A percentile compares a stretch with the other conserved stretches of the same genome.
Evolutionary conservation across 441 rosid species (phyloP).

Genomic region (Euphorbia corollata): DNA sequence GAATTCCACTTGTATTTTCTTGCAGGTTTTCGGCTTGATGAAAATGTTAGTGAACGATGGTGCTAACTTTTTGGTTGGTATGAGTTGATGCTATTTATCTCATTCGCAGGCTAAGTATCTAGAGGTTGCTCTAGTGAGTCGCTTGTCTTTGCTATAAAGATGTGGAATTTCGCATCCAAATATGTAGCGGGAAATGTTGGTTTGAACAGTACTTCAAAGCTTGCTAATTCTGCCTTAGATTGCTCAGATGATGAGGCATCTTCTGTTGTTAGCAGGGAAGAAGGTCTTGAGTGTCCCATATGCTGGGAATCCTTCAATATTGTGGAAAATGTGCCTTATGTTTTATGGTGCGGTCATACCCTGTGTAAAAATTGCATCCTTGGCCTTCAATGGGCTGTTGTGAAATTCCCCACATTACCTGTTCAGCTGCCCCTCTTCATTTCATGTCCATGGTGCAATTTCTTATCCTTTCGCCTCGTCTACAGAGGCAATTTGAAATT

Average conservation of each 20-base stretch:
- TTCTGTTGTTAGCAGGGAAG: slow-evolving; percentile 44
- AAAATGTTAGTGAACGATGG: not conserved
- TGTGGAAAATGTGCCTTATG: slow-evolving; percentile 78
- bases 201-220: slow-evolving; percentile 25
- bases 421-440: slow-evolving; percentile 77
- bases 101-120: slow-evolving; percentile 20
- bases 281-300: slow-evolving; percentile 76
- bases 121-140: slow-evolving; percentile 17
- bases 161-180: slow-evolving; percentile 83
- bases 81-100: not conserved
- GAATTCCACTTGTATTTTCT: not conserved
- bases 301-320: slow-evolving; percentile 91
- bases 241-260: slow-evolving; percentile 53
- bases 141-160: slow-evolving; percentile 27
- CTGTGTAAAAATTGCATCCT: slow-evolving; percentile 75
- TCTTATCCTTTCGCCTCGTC: slow-evolving; percentile 65
- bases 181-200: slow-evolving; percentile 54
- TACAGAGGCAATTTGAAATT: slow-evolving; percentile 57
- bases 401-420: slow-evolving; percentile 58
- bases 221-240: slow-evolving; percentile 34
- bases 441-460: slow-evolving; percentile 87
- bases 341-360: slow-evolving; percentile 93
- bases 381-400: slow-evolving; percentile 68
- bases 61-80: slow-evolving; percentile 5
- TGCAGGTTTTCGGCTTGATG: slow-evolving; percentile 5